Base-by-base conservation (phyloP, 1,284 basidiomycete genomes). In the Cryptococcus jaspeensis region DNA sequence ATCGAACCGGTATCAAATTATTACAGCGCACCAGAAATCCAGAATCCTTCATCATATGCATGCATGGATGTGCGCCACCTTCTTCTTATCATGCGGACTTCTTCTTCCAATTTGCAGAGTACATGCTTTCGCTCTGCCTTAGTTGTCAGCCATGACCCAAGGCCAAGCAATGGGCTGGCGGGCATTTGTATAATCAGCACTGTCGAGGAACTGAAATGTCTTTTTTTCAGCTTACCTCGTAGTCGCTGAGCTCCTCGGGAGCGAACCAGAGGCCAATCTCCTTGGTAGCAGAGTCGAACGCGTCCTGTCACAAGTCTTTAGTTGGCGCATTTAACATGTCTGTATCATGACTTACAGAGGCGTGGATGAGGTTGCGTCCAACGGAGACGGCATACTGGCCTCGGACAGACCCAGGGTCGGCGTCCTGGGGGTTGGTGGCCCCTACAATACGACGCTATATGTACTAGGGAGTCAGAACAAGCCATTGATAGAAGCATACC, bases 201-300 rank as follows among this genome's bases (percentile, higher is more conserved):
- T 18, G 32, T 36, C 9, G 13, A 46, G 7, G 4, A 25, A 5
- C 8, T 20, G 5, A 11, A n/a, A 20, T 2, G 32, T 35, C 22
- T 23, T 18, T 23, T 18, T 2, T 7, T 6, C 11, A n/a, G 53
- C 64, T 50, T 52, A 66, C 64, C 63, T 71, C 66, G 76, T 79
- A 78, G 56, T 74, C 68, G 58, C 71, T 72, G 51, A 80, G 70
- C 70, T 80, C 77, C 63, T 66, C 64, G 54, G 72, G 64, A 63
- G 72, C 70, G 73, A 79, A 80, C 78, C 79, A 79, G 45, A 80
- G 77, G 43, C 74, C 78, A 59, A 80, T 80, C 73, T 80, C 79
- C 71, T 79, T 73, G 67, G 78, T 79, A 43, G 79, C 79, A 49
- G 76, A 72, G 43, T 80, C 79, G 66, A 77, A 77, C 48, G 74